Evolutionary conservation across 2,329 filamentous ascomycete species (phyloP).

Genomic region (Aspergillus sp.): DNA sequence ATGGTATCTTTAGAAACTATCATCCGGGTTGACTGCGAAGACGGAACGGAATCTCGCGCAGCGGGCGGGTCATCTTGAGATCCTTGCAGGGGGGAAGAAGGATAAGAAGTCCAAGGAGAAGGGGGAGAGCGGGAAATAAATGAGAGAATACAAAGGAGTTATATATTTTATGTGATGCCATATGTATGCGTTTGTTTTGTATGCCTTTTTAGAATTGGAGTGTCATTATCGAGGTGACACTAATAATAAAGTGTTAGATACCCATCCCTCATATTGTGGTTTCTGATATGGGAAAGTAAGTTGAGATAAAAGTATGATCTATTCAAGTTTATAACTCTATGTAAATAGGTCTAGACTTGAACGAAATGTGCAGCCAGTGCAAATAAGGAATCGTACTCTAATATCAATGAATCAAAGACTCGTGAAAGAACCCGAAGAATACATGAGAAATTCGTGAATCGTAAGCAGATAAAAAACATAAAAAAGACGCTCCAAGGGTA

Average conservation of each 20-base stretch:
- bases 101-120: conserved; percentile 43
- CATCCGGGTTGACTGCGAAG: conserved; percentile 60
- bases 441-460: conserved; percentile 12
- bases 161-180: neutral
- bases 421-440: neutral
- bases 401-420: neutral
- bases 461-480: conserved; percentile 9
- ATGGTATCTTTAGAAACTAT: conserved; percentile 52
- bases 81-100: conserved; percentile 67
- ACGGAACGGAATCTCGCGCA: conserved; percentile 68
- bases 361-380: conserved; percentile 4
- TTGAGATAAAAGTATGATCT: neutral
- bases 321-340: neutral
- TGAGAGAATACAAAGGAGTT: conserved; percentile 8
- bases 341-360: neutral
- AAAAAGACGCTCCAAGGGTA: conserved; percentile 33
- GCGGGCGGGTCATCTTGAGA: conserved; percentile 68
- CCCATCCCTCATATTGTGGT: conserved; percentile 9
- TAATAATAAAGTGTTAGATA: conserved; percentile 16
- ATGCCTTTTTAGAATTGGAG: neutral
- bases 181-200: neutral
- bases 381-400: conserved; percentile 21
- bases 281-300: neutral
- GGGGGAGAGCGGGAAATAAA: conserved; percentile 27
- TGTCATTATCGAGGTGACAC: neutral